Conservation (phyloP, 257 asterid species). For the Solanum chilense region DNA sequence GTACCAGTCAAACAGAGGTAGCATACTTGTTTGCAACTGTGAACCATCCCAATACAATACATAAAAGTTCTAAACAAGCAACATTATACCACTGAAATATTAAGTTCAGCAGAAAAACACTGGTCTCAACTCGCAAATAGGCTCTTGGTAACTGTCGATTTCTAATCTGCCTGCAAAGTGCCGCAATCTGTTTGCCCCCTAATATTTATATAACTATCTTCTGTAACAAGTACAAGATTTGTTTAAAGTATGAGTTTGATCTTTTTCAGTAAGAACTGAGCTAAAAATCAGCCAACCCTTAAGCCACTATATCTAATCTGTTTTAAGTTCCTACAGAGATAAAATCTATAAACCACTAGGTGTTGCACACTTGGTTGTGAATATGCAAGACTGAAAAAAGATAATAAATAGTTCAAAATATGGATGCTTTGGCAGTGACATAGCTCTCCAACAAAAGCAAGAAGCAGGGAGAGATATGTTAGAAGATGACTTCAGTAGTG, state of each 20-base stretch:
- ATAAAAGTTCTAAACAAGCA: neutral
- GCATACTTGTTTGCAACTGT: neutral
- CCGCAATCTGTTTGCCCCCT: neutral
- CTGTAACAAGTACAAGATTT: neutral
- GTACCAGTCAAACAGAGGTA: neutral
- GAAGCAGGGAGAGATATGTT: neutral
- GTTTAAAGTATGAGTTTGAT: neutral
- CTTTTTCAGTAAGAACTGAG: neutral
- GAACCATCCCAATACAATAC: neutral
- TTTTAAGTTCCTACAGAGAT: neutral
- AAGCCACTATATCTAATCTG: neutral
- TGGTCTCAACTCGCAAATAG: neutral
- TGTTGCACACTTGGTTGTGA: neutral
- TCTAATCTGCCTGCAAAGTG: neutral
- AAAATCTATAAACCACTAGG: neutral
- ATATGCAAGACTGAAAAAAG: no score
- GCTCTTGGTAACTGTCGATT: neutral
- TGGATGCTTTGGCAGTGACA: neutral
- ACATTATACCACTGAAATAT: neutral
- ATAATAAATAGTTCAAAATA: neutral
- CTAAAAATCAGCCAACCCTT: neutral
- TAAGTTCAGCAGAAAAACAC: neutral
- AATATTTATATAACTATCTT: neutral
- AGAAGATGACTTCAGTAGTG: neutral
- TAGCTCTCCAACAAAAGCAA: neutral